Base-by-base conservation (phyloP, 2,329 filamentous ascomycete genomes). In the Allantophomopsis lycopodina region DNA sequence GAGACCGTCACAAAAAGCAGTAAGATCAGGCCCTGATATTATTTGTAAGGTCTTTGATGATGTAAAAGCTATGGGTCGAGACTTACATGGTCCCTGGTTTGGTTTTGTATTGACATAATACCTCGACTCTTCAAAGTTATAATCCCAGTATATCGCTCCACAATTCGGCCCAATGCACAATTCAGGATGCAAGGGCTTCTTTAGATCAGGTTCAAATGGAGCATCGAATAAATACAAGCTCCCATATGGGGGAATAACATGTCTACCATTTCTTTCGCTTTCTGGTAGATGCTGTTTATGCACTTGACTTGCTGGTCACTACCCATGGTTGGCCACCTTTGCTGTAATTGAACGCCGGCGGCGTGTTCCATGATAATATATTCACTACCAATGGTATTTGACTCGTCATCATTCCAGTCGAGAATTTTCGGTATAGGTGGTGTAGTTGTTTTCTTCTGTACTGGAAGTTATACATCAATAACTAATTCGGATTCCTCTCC, bases 371-470 rank as follows among this genome's bases (percentile, higher is more conserved):
- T 60, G 16, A 63, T 61, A 21, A 62, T 61, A 37, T 62, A 62
- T 44, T 61, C 56, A 17, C 46, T 52, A 30, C 57, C 56, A 37
- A 61, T 54, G 12, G 47, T 15, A 42, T 58, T 59, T 12, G 41
- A 47, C 15, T 48, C 41, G 42, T 63, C 53, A 42, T 61, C 49
- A 47, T 49, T 60, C 61, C 61, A 67, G 44, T 61, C 61, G 7
- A 65, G 48, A 32, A 66, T 56, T 39, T 46, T 52, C 15, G 61
- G 63, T 32, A 65, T 58, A 21, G 63, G 62, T 30, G 63, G 62
- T 30, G 66, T 54, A 7, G 41, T 52, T 7, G 61, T 64, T 20
- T 59, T 51, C 0, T 34, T 20, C 34, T 39, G 38, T 32, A 48
- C 45, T 48, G 23, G 23, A 28, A 10, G 10, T 28, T 10, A 3